Conservation (phyloP, 345 rosid species). For the Salix suchowensis region DNA sequence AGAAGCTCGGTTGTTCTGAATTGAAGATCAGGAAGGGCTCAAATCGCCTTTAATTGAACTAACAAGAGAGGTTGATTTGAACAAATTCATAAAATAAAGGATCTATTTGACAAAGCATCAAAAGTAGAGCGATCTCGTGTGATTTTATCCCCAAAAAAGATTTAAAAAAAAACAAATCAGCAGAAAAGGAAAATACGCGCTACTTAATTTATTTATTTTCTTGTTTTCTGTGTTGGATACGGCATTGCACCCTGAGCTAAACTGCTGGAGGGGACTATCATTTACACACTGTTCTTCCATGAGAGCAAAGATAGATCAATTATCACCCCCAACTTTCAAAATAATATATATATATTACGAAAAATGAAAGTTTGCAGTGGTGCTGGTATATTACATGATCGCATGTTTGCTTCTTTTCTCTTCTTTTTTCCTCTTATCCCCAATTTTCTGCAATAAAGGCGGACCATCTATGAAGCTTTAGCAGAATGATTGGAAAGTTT, state of each 20-base stretch:
- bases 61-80: background rate
- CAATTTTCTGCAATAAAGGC: background rate
- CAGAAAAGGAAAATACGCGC: too few species aligned
- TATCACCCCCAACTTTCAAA: too few species aligned
- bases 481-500: background rate
- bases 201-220: too few species aligned
- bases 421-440: background rate
- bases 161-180: too few species aligned
- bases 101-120: background rate
- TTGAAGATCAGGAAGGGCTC: too few species aligned
- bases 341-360: too few species aligned
- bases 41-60: background rate
- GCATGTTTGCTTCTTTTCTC: background rate
- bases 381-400: background rate
- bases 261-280: background rate
- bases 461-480: background rate
- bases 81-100: background rate
- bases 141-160: background rate
- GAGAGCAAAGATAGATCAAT: background rate
- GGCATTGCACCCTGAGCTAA: background rate
- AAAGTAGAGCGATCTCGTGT: background rate
- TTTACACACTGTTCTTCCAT: background rate
- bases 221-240: background rate
- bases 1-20: too few species aligned
- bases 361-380: background rate